Evolutionary conservation across 306 rosid genomes (phyloP), one percentile per base, ranked within the genome.

Genomic region (Prinsepia uniflora): DNA sequence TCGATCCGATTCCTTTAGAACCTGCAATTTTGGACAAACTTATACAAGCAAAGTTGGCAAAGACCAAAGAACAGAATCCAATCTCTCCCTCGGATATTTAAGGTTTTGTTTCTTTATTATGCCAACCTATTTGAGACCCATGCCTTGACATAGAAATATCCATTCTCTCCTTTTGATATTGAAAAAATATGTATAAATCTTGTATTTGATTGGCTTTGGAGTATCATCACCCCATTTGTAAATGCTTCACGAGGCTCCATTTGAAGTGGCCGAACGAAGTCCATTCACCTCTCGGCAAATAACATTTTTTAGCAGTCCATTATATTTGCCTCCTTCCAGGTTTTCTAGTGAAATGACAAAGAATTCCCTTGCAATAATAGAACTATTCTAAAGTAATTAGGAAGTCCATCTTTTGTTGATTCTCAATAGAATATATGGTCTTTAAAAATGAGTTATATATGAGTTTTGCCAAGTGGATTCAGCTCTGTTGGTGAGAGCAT

Each of bases 21-120:
- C 89, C 91, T 63, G 90, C 96, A 70, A 94, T 94, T 68, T 76
- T 94, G 75, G 97, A 90, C 85, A 90, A 81, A 76, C 98, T 90
- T 64, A 76, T 86, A 87, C 95, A 82, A 74, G 83, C 90, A 12
- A 94, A 94, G 84, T 76, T 89, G 88, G 85, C 85, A 15, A 90
- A 87, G 75, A 74, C 85, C 41, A 79, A 63, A 76, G 87, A 88
- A 56, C 89, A 75, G 70, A 81, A 55, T 63, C 68, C 86, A 71
- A 56, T 45, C 70, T 53, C 89, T 81, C 75, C 82, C n/a, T 84
- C 62, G 36, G 63, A 73, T 14, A 6, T 50, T 7, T 67, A 78
- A 53, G 41, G 44, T 40, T 48, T 50, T 18, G 24, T 39, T 45
- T n/a, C 22, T 41, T 41, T 13, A 13, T 2, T 58, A 20, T 66